phyloP scores from a whole-genome alignment of 2,329 filamentous ascomycete genomes.

The Colletotrichum coccodes region DNA sequence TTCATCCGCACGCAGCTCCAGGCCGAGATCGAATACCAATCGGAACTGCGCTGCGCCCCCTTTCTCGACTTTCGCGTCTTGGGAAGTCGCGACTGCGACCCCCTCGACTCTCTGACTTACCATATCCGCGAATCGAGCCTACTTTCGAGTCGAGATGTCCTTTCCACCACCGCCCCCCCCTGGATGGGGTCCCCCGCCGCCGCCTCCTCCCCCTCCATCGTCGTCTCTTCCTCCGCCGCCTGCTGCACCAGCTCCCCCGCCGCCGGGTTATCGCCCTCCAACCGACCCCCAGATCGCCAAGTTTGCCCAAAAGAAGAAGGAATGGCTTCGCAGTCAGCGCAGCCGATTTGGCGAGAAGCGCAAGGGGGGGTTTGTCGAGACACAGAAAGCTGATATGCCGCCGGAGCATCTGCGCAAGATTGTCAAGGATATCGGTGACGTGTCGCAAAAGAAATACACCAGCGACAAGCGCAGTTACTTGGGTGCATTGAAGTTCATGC shows the following conservation, averaged over 20 bases:
- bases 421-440: constrained; percentile 97
- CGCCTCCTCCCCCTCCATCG: constrained; percentile 64
- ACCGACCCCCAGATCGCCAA: constrained; percentile 89
- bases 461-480: constrained; percentile 98
- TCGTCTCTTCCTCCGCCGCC: constrained; percentile 67
- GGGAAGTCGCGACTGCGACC: constrained; percentile 33
- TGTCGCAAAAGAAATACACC: constrained; percentile 99
- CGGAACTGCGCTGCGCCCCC: constrained; percentile 26
- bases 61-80: constrained; percentile 29
- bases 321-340: constrained; percentile 93
- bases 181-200: constrained; percentile 62
- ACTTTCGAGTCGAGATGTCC: constrained; percentile 54
- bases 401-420: constrained; percentile 98
- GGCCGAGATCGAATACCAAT: constrained; percentile 14
- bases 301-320: constrained; percentile 98
- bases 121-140: constrained; percentile 15
- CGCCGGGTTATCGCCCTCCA: constrained; percentile 84
- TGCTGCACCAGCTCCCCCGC: constrained; percentile 75
- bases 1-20: constrained; percentile 13
- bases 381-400: constrained; percentile 98
- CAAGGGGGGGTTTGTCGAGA: constrained; percentile 95
- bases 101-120: constrained; percentile 26
- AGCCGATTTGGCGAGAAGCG: constrained; percentile 97
- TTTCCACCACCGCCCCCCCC: constrained; percentile 67
- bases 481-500: constrained; percentile 98